Evolutionary conservation across 257 asterid species (phyloP).

Genomic region (Solanum verrucosum): DNA sequence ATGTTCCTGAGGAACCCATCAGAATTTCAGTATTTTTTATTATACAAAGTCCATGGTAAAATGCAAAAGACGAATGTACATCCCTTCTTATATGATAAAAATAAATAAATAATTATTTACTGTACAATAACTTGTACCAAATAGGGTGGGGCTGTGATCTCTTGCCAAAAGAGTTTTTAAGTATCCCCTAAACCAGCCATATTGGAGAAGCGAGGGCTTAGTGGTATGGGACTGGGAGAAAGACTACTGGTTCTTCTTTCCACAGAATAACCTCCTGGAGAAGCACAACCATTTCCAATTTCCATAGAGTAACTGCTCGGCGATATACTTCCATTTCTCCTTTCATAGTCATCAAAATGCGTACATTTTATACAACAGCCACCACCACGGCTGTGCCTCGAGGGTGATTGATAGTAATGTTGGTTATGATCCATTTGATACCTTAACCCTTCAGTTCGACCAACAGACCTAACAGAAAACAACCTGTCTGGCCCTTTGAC

Average conservation of each 20-base stretch:
- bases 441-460: conserved; percentile 35
- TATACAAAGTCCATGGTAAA: background rate
- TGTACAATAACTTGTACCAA: background rate
- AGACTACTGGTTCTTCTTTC: conserved; percentile 5
- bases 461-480: conserved; percentile 28
- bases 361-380: conserved; percentile 20
- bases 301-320: background rate
- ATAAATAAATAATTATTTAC: background rate
- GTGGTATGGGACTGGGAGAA: conserved; percentile 5
- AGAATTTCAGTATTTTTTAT: background rate
- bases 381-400: conserved; percentile 32
- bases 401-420: conserved; percentile 2
- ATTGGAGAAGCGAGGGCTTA: conserved; percentile 5
- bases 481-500: conserved; percentile 36
- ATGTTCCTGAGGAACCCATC: background rate
- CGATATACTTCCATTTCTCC: conserved; percentile 13
- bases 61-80: background rate
- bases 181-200: background rate
- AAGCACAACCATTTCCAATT: background rate
- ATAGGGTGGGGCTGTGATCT: background rate
- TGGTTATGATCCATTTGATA: conserved; percentile 37
- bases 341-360: conserved; percentile 32
- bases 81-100: background rate
- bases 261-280: background rate
- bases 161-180: background rate